Base-by-base conservation (phyloP, 225 moss, liverwort and hornwort genomes). In the Rhytidiadelphus loreus region DNA sequence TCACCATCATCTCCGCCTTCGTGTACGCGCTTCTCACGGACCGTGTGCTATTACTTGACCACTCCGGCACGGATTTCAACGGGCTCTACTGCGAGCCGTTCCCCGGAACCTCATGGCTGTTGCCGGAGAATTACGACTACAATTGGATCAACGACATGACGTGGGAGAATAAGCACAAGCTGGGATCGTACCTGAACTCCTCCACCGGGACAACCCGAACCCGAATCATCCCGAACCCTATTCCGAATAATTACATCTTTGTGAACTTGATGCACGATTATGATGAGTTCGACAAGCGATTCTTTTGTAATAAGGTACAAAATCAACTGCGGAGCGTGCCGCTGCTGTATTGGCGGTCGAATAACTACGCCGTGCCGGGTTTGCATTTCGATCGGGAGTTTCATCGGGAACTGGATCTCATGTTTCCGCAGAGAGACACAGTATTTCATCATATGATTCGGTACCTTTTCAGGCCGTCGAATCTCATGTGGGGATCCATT, bases 31-130 rank as follows among this genome's bases (percentile, higher is more conserved):
- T 97, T n/a, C 92, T 96, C 75, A 97, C 96, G 11, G 92, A 95
- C 77, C 86, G 97, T 35, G 88, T 93, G 14, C 92, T 97, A 19
- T 64, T 97, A 35, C 88, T 91, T 13, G 95, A 96, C 77, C 91
- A 87, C 82, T 60, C 85, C 7, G 90, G 90, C 59, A 90, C 93
- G 33, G 92, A 94, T 37, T 86, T 94, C 90, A 90, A 82, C 16
- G 89, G 92, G 21, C 92, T 97, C n/a, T 96, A 95, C 63, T 97
- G 97, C 80, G 96, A 97, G 91, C 97, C 97, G 12, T 96, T 97
- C 72, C 91, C 97, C 1, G 88, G 88, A 15, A 78, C 95, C 8
- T 95, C 96, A 12, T 97, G 97, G 97, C 93, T 95, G 61, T 82
- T 96, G 37, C 95, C 96, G 7, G 66, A 82, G 53, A 90, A 88